Conservation (phyloP, 1,284 basidiomycete genomes). For the Calocybe gambosa region DNA sequence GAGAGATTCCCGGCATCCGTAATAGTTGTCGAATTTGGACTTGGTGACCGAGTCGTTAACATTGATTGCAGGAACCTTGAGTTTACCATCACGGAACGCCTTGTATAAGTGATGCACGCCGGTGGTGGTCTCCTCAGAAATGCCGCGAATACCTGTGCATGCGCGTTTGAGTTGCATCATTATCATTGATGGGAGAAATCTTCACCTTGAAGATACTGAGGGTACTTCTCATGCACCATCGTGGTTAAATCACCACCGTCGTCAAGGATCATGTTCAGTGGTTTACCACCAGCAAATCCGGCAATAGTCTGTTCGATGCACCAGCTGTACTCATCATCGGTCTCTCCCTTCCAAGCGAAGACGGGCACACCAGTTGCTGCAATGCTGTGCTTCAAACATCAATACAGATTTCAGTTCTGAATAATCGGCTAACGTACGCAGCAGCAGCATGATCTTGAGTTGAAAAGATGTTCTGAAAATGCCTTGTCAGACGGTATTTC, state of each 20-base stretch:
- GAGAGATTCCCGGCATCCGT: slow-evolving; percentile 98
- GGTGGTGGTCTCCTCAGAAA: slow-evolving; percentile 99
- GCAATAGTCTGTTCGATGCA: slow-evolving; percentile 95
- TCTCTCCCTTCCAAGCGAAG: slow-evolving; percentile 99
- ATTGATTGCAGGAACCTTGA: slow-evolving; percentile 99
- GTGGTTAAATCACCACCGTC: slow-evolving; percentile 97
- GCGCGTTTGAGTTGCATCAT: slow-evolving; percentile 3
- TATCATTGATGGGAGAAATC: not conserved
- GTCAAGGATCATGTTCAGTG: slow-evolving; percentile 99
- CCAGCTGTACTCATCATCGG: slow-evolving; percentile 98
- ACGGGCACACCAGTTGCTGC: slow-evolving; percentile 98
- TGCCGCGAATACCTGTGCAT: slow-evolving; percentile 72
- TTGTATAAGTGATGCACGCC: slow-evolving; percentile 99
- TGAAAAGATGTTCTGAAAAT: slow-evolving; percentile 91
- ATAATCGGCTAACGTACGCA: slow-evolving; percentile 53
- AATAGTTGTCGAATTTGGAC: slow-evolving; percentile 97
- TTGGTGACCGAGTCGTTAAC: slow-evolving; percentile 99
- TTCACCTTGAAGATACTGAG: slow-evolving; percentile 76
- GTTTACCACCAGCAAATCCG: slow-evolving; percentile 74
- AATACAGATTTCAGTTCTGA: slow-evolving; percentile 3
- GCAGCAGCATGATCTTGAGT: slow-evolving; percentile 99
- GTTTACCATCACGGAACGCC: slow-evolving; percentile 90
- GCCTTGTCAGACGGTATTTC: slow-evolving; percentile 8
- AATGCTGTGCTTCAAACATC: slow-evolving; percentile 47
- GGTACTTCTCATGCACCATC: slow-evolving; percentile 94